A percentile compares a stretch with the other conserved stretches of the same genome.
These are phyloP conservation scores for Medicago lupulina DNA, from an alignment of 306 rosid species.

Conservation along the genomic window DNA sequence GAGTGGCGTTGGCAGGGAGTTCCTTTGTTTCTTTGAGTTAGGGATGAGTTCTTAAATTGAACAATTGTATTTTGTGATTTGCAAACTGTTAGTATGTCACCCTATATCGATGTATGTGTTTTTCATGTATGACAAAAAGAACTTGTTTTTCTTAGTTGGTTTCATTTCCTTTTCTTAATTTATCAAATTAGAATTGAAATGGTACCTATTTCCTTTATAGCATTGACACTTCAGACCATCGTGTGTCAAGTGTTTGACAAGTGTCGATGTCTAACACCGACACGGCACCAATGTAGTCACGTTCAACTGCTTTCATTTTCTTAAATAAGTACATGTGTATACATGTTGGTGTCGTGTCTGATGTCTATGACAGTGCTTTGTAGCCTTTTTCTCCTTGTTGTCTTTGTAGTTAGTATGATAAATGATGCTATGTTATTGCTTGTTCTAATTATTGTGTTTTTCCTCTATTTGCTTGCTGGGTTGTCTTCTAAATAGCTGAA, in stretches of 20 bases:
- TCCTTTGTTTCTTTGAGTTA: background rate
- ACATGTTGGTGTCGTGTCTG: no score
- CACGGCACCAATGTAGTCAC: no score
- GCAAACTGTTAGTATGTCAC: background rate
- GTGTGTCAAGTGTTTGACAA: no score
- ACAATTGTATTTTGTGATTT: background rate
- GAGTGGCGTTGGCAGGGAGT: background rate
- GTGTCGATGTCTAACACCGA: no score
- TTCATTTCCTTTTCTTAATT: constrained; percentile 19
- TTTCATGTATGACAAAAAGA: background rate
- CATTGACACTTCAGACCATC: no score
- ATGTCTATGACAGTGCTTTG: no score
- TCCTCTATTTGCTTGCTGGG: constrained; percentile 6
- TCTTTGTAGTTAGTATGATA: background rate
- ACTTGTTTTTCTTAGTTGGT: background rate
- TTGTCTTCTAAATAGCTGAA: constrained; percentile 53
- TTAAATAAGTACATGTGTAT: no score
- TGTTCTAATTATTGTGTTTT: constrained; percentile 14
- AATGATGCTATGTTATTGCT: background rate
- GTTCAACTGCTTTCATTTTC: no score
- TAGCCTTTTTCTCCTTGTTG: no score
- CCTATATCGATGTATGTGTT: background rate
- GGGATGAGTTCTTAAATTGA: background rate
- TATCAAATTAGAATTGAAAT: constrained; percentile 21
- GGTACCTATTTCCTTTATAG: background rate